Evolutionary conservation across 2,329 filamentous ascomycete genomes (phyloP).

Genomic region (Cladophialophora carrionii): DNA sequence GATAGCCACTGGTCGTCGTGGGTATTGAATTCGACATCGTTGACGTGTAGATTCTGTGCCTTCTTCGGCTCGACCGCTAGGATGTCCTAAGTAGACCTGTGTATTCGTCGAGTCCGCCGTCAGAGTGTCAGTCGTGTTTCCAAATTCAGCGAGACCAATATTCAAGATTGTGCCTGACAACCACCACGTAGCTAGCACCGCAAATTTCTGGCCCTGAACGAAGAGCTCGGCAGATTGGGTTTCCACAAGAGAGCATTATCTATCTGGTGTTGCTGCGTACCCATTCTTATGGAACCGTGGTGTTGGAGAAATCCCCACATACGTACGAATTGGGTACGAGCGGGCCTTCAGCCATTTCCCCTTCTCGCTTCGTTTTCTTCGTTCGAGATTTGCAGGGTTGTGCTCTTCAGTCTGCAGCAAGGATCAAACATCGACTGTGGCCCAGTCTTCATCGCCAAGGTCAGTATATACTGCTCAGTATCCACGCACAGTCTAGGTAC

Average conservation of each 20-base stretch:
- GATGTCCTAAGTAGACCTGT: neutral
- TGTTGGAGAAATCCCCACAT: slow-evolving; percentile 8
- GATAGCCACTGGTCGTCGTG: slow-evolving; percentile 4
- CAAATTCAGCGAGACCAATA: neutral
- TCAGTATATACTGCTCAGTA: neutral
- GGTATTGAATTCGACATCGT: slow-evolving; percentile 8
- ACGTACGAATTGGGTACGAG: neutral
- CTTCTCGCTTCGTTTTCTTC: neutral
- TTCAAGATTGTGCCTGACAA: neutral
- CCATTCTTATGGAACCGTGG: neutral
- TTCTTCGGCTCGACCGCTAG: neutral
- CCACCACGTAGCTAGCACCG: neutral
- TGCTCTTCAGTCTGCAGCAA: too few relatives aligned
- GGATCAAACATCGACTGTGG: too few relatives aligned
- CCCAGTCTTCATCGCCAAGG: neutral
- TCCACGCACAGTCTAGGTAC: neutral
- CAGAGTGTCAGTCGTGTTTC: neutral
- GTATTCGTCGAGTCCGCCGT: neutral
- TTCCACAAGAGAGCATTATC: neutral
- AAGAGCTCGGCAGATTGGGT: neutral
- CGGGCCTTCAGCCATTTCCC: neutral
- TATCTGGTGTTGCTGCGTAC: neutral
- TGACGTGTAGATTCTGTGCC: neutral
- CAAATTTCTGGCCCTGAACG: neutral
- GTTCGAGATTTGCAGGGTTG: too few relatives aligned